Conservation (phyloP, 805 yeast genomes). For the Ogataea neopini region DNA sequence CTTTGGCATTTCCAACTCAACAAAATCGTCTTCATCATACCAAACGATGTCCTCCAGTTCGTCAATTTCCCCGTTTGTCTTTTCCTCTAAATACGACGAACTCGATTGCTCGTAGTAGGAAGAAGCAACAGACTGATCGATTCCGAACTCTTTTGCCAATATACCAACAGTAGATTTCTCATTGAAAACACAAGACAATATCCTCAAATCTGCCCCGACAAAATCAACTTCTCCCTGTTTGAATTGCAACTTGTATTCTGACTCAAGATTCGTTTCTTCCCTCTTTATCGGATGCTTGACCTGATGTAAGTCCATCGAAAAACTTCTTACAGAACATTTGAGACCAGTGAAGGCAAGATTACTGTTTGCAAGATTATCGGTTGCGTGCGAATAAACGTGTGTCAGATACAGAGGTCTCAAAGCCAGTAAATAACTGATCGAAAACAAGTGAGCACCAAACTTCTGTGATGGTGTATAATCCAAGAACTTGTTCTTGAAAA, state of each 20-base stretch:
- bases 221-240: conserved; percentile 72
- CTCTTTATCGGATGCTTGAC: conserved; percentile 32
- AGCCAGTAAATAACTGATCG: conserved; percentile 77
- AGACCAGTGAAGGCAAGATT: conserved; percentile 66
- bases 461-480: conserved; percentile 28
- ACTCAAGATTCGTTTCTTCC: conserved; percentile 41
- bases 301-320: conserved; percentile 69
- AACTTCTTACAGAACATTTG: conserved; percentile 56
- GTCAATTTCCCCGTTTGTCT: conserved; percentile 9
- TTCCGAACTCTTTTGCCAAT: conserved; percentile 37
- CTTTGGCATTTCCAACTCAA: conserved; percentile 60
- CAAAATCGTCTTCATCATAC: conserved; percentile 76
- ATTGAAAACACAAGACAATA: conserved; percentile 62
- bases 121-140: conserved; percentile 19
- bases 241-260: conserved; percentile 58
- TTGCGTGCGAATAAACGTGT: conserved; percentile 63
- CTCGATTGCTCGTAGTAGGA: conserved; percentile 23
- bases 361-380: conserved; percentile 39
- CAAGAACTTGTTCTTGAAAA: conserved; percentile 55
- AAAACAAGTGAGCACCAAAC: conserved; percentile 46
- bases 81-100: conserved; percentile 18
- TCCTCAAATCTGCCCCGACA: conserved; percentile 65
- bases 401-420: conserved; percentile 73
- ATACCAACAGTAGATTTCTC: conserved; percentile 51
- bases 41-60: conserved; percentile 40